Base-by-base conservation (phyloP, 2,329 filamentous ascomycete genomes). In the Microcera coccophila region DNA sequence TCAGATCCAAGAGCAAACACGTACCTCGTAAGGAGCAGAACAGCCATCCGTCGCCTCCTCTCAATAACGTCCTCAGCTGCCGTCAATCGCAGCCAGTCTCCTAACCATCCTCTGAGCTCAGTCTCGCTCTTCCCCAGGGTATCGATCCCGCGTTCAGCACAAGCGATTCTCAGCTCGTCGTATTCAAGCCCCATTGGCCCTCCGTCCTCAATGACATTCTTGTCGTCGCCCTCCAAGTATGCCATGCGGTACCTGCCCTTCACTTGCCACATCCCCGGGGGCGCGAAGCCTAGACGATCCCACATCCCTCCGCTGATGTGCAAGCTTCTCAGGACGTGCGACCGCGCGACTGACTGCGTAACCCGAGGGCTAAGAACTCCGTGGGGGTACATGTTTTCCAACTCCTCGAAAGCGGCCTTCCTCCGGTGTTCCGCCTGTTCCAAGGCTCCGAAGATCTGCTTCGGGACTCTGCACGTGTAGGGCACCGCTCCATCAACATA, bases 401-500 rank as follows among this genome's bases (percentile, higher is more conserved):
- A 50, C 15, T 67, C 63, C 34, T 71, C 65, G 57, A 81, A 80
- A 8, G 74, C 74, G 1, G 60, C 60, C 22, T 51, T 59, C 9
- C 83, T 70, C 9, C 79, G 66, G 37, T 68, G 63, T 59, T 87
- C 78, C 1, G 72, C 66, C 50, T 75, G 72, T 39, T 78, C 67
- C 45, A 81, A 66, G 29, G 81, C 75, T 26, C 72, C 66, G 8
- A 74, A 69, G 5, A 87, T 70, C 68, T 96, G 91, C 29, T 69
- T 71, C 0, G 91, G 91, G 45, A 96, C 85, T 10, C 89, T 79
- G 64, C 91, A 96, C 0, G 88, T 85, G 54, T 81, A 80, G 0
- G 91, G 91, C 19, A 95, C 85, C 17, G 89, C 71, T 28, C 70
- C 70, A 16, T 82, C 81, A 19, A 95, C 69, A 22, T 81, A 77